phyloP scores from a whole-genome alignment of 768 basidiomycete species.

The Lactarius tabidus region DNA sequence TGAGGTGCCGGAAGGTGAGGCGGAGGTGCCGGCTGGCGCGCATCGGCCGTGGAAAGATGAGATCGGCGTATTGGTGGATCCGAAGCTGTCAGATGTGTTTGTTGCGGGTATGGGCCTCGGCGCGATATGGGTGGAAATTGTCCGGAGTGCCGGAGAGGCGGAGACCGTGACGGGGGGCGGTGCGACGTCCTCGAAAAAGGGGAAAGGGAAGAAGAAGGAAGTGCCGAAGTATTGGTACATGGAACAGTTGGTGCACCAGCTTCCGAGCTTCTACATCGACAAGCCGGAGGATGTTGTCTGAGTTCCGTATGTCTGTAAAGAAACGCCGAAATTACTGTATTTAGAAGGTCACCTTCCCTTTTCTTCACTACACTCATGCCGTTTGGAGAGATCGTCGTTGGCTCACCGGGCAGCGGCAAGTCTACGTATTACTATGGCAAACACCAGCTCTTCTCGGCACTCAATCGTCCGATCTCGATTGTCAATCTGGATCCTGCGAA shows the following conservation, averaged over 20 bases:
- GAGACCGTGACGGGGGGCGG: too few relatives aligned
- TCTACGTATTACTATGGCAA: slow-evolving; percentile 88
- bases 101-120: slow-evolving; percentile 55
- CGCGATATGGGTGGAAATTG: slow-evolving; percentile 68
- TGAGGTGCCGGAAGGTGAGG: slow-evolving; percentile 2
- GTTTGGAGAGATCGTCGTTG: slow-evolving; percentile 84
- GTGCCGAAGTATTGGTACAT: slow-evolving; percentile 52
- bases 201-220: slow-evolving; percentile 29
- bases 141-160: slow-evolving; percentile 30
- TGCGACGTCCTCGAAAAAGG: too few relatives aligned
- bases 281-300: slow-evolving; percentile 9
- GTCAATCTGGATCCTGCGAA: slow-evolving; percentile 98
- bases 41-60: slow-evolving; percentile 55
- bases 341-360: slow-evolving; percentile 22
- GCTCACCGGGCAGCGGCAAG: slow-evolving; percentile 83
- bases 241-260: slow-evolving; percentile 48
- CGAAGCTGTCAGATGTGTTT: slow-evolving; percentile 35
- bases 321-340: background rate
- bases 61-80: slow-evolving; percentile 56
- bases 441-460: slow-evolving; percentile 82
- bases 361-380: slow-evolving; percentile 56
- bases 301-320: too few relatives aligned
- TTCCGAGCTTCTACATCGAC: slow-evolving; percentile 51
- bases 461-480: slow-evolving; percentile 79
- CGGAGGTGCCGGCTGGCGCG: slow-evolving; percentile 7